Evolutionary conservation across 305 asterid genomes (phyloP).

Genomic region (Withania somnifera): DNA sequence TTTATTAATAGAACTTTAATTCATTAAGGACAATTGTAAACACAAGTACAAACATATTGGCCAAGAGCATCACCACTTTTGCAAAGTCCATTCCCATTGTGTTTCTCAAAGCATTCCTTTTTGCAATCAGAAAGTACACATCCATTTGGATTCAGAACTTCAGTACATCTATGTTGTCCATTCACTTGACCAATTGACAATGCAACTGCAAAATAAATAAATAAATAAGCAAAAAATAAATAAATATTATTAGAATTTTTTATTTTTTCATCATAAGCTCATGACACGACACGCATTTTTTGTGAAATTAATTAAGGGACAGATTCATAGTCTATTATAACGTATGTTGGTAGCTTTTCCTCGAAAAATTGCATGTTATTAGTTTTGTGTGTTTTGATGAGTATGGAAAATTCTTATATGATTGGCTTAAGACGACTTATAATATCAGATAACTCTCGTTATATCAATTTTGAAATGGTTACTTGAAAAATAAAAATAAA

Average conservation of each 20-base stretch:
- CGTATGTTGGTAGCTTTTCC: neutral
- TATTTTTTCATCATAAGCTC: neutral
- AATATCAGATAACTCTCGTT: neutral
- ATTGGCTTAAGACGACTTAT: neutral
- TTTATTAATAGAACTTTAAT: neutral
- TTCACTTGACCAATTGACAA: neutral
- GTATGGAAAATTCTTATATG: neutral
- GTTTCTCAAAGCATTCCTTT: neutral
- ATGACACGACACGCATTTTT: neutral
- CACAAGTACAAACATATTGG: conserved; percentile 1
- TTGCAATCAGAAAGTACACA: neutral
- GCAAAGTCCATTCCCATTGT: conserved; percentile 8
- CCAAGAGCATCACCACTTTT: neutral
- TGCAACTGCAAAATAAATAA: neutral
- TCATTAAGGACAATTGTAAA: conserved; percentile 1
- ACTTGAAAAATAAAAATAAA: neutral
- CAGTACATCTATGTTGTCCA: neutral
- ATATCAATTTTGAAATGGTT: neutral
- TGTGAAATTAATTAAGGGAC: neutral
- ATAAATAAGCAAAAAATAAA: neutral
- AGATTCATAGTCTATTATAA: neutral
- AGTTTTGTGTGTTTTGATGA: neutral
- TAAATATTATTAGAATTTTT: neutral
- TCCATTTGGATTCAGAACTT: neutral
- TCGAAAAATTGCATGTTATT: too few relatives aligned